Evolutionary conservation across 345 rosid genomes (phyloP), one percentile per base, ranked within the genome.

Genomic region (Brassica nigra): DNA sequence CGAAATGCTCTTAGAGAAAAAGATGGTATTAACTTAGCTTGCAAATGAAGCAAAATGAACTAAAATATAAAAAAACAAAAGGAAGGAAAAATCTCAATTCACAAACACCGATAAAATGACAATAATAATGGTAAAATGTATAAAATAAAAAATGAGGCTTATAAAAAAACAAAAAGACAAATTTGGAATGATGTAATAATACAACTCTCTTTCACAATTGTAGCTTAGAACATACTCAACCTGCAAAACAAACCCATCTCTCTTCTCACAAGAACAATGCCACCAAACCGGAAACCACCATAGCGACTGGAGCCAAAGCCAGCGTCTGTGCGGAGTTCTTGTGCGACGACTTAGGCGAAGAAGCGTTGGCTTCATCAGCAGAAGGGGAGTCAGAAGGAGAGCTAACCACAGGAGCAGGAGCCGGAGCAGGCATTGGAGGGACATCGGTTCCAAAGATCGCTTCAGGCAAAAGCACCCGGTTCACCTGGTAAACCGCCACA

Each of bases 371-470:
- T 57, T 74, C 84, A 1, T 78, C 72, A 42, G 88, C 77, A 4
- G 86, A 55, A 8, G 98, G 98, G 3, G 93, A 28, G 79, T 95
- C 99, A 0, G 97, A 94, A 12, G 86, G 76, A 2, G 93, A 86
- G 74, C 85, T 84, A 7, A 81, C 72, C 9, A 77, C 90, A 62
- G 97, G 98, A 73, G 95, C 89, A 0, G 95, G 97, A 11, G 97
- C 93, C 4, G 98, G 98, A 39, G 96, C 96, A 4, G 98, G 86
- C 66, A 83, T 83, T 66, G 99, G 97, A 67, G 99, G 97, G 0
- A 95, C 90, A 76, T 95, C 90, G 0, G 94, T 89, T 20, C 99
- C 98, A 62, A 92, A 95, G 76, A 95, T 93, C 1, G 93, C 93
- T 77, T 88, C 92, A 0, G 99, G 98, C 57, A 92, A 86, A 49